Evolutionary conservation across 2,329 filamentous ascomycete species (phyloP).

Genomic region (Fusarium domesticum): DNA sequence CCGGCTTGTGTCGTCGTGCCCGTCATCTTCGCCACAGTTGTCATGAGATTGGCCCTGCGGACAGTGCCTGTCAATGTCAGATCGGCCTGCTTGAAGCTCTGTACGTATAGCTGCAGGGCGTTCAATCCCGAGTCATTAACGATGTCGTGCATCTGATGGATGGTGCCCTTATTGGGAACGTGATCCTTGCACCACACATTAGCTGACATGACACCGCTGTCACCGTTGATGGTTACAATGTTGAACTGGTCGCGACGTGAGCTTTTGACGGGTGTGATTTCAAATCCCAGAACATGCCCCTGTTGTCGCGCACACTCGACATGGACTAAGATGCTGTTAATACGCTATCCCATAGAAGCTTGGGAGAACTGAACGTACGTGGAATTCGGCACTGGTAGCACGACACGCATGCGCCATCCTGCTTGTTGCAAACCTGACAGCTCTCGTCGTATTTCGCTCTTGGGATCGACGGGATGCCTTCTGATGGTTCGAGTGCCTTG

Average conservation of each 20-base stretch:
- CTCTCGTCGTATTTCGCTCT: conserved; percentile 68
- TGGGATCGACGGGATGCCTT: conserved; percentile 84
- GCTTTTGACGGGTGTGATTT: conserved; percentile 84
- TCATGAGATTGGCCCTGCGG: conserved; percentile 80
- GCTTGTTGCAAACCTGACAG: conserved; percentile 81
- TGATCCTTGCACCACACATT: conserved; percentile 92
- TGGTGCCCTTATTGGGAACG: conserved; percentile 62
- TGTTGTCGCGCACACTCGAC: conserved; percentile 86
- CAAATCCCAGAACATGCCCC: conserved; percentile 82
- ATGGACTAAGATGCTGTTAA: conserved; percentile 58
- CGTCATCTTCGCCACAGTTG: conserved; percentile 57
- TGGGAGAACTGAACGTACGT: conserved; percentile 35
- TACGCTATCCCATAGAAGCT: background rate
- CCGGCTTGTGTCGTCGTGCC: conserved; percentile 32
- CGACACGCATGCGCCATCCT: conserved; percentile 72
- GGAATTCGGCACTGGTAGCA: conserved; percentile 70
- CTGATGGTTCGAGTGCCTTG: conserved; percentile 76
- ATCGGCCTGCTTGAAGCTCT: conserved; percentile 93
- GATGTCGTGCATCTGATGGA: conserved; percentile 77
- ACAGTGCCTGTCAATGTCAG: conserved; percentile 86
- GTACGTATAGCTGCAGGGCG: conserved; percentile 81
- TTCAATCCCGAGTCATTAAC: conserved; percentile 70
- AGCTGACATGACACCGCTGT: conserved; percentile 80
- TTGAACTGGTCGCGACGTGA: conserved; percentile 78
- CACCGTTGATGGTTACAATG: conserved; percentile 75